Evolutionary conservation across 83 land plant species (phyloP).

Genomic region (Picea mariana): DNA sequence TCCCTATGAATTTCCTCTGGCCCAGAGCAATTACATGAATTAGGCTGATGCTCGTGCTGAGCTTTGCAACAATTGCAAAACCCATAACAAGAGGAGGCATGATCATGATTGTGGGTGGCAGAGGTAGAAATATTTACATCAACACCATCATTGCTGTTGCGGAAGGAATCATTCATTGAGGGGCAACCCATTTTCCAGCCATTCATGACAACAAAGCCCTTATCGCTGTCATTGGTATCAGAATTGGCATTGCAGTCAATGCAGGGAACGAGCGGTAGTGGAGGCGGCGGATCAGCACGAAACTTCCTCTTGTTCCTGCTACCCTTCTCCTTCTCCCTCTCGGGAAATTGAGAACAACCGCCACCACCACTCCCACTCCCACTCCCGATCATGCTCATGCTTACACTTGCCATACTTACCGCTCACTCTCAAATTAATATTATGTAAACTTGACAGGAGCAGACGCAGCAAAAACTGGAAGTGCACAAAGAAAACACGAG

Average conservation of each 20-base stretch:
- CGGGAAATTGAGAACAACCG: conserved; percentile 8
- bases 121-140: background rate
- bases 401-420: conserved; percentile 7
- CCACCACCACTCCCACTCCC: background rate
- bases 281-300: conserved; percentile 54
- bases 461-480: no score
- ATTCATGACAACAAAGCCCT: background rate
- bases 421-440: no score
- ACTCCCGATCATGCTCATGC: conserved; percentile 10
- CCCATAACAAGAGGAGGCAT: background rate
- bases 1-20: conserved; percentile 23
- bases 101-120: background rate
- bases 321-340: conserved; percentile 41
- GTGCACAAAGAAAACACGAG: no score
- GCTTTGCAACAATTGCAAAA: conserved; percentile 45
- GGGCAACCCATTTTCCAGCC: conserved; percentile 8
- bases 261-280: conserved; percentile 21
- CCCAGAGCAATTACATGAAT: conserved; percentile 35
- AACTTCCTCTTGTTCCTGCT: conserved; percentile 78
- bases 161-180: background rate
- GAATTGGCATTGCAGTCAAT: conserved; percentile 22
- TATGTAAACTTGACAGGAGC: no score
- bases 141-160: background rate
- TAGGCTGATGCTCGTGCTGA: conserved; percentile 30
- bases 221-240: conserved; percentile 15